These are phyloP conservation scores for Termitomyces sp. DNA, from an alignment of 768 basidiomycete genomes.

Conservation along the genomic window DNA sequence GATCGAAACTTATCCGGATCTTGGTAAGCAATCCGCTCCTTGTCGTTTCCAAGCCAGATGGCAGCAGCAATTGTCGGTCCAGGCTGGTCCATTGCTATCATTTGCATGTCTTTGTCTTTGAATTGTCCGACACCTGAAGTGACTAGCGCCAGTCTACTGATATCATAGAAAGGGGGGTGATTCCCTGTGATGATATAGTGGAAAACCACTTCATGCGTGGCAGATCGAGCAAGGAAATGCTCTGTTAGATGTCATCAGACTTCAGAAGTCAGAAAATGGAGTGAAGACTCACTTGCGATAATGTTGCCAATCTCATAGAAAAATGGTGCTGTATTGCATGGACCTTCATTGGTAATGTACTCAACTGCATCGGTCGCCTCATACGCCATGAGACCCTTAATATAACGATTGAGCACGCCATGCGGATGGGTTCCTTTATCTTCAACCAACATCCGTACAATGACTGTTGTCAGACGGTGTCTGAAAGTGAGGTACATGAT, in stretches of 20 bases:
- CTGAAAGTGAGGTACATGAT: not conserved
- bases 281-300: not conserved
- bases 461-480: not conserved
- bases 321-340: not conserved
- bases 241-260: not conserved
- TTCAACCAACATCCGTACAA: not conserved
- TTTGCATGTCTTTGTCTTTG: not conserved
- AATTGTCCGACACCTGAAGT: slow-evolving; percentile 1
- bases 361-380: not conserved
- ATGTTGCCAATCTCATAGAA: not conserved
- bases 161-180: not conserved
- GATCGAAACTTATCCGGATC: not conserved
- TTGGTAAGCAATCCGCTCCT: not conserved
- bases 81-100: slow-evolving; percentile 3
- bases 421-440: slow-evolving; percentile 1
- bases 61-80: slow-evolving; percentile 2
- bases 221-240: not conserved
- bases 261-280: not conserved
- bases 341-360: not conserved
- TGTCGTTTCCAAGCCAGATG: not conserved
- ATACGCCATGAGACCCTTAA: not conserved
- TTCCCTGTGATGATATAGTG: not conserved
- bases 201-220: not conserved
- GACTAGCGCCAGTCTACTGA: not conserved
- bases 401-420: not conserved